Base-by-base conservation (phyloP, 2,329 filamentous ascomycete species). In the Trichophaea hybrida region DNA sequence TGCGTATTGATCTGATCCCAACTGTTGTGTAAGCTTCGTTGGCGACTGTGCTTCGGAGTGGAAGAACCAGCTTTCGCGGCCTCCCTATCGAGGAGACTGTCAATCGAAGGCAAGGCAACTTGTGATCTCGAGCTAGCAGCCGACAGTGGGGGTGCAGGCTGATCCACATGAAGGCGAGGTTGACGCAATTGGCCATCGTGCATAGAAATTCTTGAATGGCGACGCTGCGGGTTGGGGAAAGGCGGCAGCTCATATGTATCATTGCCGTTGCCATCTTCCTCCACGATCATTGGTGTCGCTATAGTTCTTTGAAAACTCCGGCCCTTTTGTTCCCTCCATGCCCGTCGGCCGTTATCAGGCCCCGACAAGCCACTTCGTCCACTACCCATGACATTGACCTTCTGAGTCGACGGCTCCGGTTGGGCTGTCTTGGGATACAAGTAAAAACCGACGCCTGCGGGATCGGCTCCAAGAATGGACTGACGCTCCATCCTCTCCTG, bases 401-500 rank as follows among this genome's bases (percentile, higher is more conserved):
- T 6, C 51, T 54, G 31, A n/a, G 15, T 24, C 32, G 31, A 17
- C 32, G 53, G 15, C 44, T n/a, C 13, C 43, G 35, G 7, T 32
- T 40, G 10, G 6, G 32, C 52, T 4, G 63, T 40, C 8, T 57
- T 55, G 24, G 63, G 63, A 58, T 65, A 65, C 49, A 65, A 61
- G 46, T 65, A 58, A 50, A 63, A 65, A 49, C 63, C 63, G 6
- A 55, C 52, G 48, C 63, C 63, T 15, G 59, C 63, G 6, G 63
- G 63, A 53, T 65, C 63, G 12, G 63, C 63, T 55, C 61, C 63
- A 15, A 65, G 35, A 49, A 65, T 65, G 5, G 59, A 65, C 24
- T 55, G 57, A 33, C 60, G 63, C 49, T 65, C 63, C 50, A 65
- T 58, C 58, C 60, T 63, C 58, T 65, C 58, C 13, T 65, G 61